phyloP scores from a whole-genome alignment of 768 basidiomycete species.

The Trametes cinnabarina region DNA sequence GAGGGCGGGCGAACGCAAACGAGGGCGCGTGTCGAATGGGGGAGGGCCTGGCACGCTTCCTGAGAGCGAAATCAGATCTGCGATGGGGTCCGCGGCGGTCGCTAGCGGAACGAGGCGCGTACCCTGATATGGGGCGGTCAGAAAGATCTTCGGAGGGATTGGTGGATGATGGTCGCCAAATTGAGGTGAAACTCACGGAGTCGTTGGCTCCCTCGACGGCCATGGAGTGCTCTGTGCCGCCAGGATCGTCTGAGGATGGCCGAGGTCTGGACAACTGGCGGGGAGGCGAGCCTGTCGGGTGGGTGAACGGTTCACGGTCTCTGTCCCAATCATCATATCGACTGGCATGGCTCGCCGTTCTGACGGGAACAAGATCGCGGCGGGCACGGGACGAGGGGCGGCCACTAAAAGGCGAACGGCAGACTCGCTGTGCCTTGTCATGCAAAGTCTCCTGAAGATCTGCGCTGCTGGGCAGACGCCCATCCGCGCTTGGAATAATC shows the following conservation, averaged over 20 bases:
- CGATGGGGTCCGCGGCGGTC: not conserved
- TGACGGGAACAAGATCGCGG: not conserved
- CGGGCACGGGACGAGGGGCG: not conserved
- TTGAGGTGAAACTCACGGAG: conserved; percentile 8
- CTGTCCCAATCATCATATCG: not conserved
- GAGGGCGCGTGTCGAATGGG: not conserved
- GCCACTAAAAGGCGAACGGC: not conserved
- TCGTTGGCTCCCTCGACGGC: not conserved
- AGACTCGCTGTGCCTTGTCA: not conserved
- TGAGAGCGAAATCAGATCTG: not conserved
- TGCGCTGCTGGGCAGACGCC: not conserved
- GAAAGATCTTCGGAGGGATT: not conserved
- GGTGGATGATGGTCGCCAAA: conserved; percentile 12
- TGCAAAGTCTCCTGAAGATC: not conserved
- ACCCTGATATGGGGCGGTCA: not conserved
- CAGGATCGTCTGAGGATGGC: not conserved
- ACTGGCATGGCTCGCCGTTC: not conserved
- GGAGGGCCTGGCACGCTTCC: not conserved
- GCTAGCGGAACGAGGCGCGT: not conserved
- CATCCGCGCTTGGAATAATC: not conserved
- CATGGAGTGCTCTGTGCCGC: not conserved
- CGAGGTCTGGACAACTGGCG: not conserved
- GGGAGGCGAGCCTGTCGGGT: not conserved
- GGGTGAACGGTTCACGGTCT: not conserved
- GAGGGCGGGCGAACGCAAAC: not conserved